These are phyloP conservation scores for Xylogone sp. DNA, from an alignment of 2,329 filamentous ascomycete species.

Conservation along the genomic window DNA sequence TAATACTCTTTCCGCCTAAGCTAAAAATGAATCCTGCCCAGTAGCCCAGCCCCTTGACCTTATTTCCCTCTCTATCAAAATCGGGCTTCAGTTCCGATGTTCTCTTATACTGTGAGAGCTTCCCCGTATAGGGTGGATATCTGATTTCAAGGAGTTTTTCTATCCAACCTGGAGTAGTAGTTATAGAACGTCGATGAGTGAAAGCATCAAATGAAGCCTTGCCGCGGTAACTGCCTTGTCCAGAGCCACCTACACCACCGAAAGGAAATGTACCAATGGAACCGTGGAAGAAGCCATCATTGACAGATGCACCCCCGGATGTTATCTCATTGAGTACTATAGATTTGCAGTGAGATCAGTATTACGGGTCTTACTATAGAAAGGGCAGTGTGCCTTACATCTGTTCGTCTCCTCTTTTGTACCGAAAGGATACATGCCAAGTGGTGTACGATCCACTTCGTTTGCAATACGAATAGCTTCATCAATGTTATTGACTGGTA, in stretches of 20 bases:
- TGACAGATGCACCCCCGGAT: conserved; percentile 66
- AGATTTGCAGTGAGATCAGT: neutral
- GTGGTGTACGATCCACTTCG: conserved; percentile 74
- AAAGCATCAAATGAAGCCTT: conserved; percentile 69
- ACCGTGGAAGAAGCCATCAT: conserved; percentile 67
- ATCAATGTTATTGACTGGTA: conserved; percentile 75
- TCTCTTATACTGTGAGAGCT: conserved; percentile 39
- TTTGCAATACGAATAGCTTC: conserved; percentile 82
- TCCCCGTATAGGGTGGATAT: conserved; percentile 57
- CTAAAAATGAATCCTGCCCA: conserved; percentile 49
- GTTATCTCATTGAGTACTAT: conserved; percentile 58
- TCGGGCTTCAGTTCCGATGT: conserved; percentile 46
- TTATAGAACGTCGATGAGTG: conserved; percentile 55
- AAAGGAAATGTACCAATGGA: conserved; percentile 70
- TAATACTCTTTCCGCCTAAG: conserved; percentile 43
- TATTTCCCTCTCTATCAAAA: conserved; percentile 58
- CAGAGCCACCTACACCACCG: conserved; percentile 78
- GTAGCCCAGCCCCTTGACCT: conserved; percentile 48
- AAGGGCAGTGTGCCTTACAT: conserved; percentile 43
- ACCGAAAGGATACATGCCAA: conserved; percentile 84
- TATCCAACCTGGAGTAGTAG: conserved; percentile 62
- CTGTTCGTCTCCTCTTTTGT: conserved; percentile 73
- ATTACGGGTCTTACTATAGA: neutral
- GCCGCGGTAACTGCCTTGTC: conserved; percentile 74
- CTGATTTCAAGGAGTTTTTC: conserved; percentile 64